Evolutionary conservation across 768 basidiomycete genomes (phyloP), one percentile per base, ranked within the genome.

Genomic region (Lenzites betulinus): DNA sequence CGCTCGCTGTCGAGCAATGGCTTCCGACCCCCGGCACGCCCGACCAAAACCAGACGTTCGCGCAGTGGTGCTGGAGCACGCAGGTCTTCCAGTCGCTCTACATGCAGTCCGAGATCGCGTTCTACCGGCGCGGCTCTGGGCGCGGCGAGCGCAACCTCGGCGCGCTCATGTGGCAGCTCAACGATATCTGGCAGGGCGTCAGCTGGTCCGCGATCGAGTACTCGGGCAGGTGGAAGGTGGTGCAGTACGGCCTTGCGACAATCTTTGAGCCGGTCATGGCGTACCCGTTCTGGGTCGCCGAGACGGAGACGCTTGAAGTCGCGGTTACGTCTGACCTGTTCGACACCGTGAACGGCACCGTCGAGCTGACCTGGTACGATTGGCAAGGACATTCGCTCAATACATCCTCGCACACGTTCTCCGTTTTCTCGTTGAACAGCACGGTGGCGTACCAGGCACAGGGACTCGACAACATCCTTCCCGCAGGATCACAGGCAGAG

Each of bases 41-140:
- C n/a, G 75, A 82, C 65, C 59, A 77, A 25, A 83, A 86, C 61
- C 79, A 82, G 65, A 85, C 83, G 0, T 85, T 86, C 68, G 80
- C 83, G 0, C 82, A 85, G 66, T 84, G 83, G 83, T 84, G 81
- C 70, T 86, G 77, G 74, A 83, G 81, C 69, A 85, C 83, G 2
- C 84, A 85, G 64, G 62, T 85, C 20, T 85, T 85, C 79, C 84
- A 85, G 64, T 73, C 80, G 20, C 78, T 85, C 77, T 78, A 80
- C 43, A 83, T 84, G 75, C 74, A 77, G 18, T 76, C 83, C 20
- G 74, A 85, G 66, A 78, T 85, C 41, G 78, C 83, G 12, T 86
- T 77, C 75, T 86, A 86, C 70, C 75, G 84, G 33, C 80, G 79
- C 38, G 83, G 83, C 20, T 80, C 84, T 0, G 83, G 83, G 2